A percentile compares a stretch with the other conserved stretches of the same genome.
Conservation (phyloP, 257 asterid genomes). For the Scutellaria barbata region DNA sequence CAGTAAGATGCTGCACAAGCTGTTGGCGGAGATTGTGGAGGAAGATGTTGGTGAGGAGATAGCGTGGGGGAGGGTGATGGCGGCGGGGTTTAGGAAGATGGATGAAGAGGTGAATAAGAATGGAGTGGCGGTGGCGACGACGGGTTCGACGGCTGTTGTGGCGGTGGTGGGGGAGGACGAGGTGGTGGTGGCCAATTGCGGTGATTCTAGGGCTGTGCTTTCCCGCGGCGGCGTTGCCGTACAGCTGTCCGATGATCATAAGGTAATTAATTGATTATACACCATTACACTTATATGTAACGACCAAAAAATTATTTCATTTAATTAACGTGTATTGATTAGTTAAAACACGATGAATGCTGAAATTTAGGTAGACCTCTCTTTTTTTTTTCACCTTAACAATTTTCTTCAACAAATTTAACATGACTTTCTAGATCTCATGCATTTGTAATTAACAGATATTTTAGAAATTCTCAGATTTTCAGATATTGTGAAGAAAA, state of each 20-base stretch:
- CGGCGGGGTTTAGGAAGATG: constrained; percentile 55
- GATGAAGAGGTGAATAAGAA: constrained; percentile 58
- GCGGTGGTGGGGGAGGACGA: constrained; percentile 70
- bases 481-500: too few species aligned
- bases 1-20: constrained; percentile 52
- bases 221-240: constrained; percentile 62
- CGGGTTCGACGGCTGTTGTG: constrained; percentile 79
- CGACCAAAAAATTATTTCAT: too few species aligned
- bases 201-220: constrained; percentile 82
- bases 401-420: too few species aligned
- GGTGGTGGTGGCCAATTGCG: constrained; percentile 78
- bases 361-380: too few species aligned
- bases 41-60: constrained; percentile 23
- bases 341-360: too few species aligned
- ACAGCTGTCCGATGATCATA: constrained; percentile 70
- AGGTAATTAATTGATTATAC: constrained; percentile 42
- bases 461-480: too few species aligned
- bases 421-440: too few species aligned
- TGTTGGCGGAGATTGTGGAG: constrained; percentile 37
- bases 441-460: too few species aligned
- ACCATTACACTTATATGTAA: too few species aligned
- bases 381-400: too few species aligned
- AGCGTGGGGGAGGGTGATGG: constrained; percentile 65
- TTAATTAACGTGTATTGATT: too few species aligned
- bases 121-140: constrained; percentile 55